A percentile compares a stretch with the other conserved stretches of the same genome.
Evolutionary conservation across 306 rosid genomes (phyloP).

Genomic region (peach (Prunus persica)): Prunus_persica_NCBIv2 NC_034012.1:8935001-8935500

Average conservation of each 20-base stretch:
- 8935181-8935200: background rate
- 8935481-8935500: too few relatives aligned
- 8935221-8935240: background rate
- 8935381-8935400: background rate
- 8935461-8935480: too few relatives aligned
- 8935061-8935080: background rate
- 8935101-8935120: too few relatives aligned
- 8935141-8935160: background rate
- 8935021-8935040: conserved; percentile 1
- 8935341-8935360: background rate
- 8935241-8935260: background rate
- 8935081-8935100: background rate
- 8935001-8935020: background rate
- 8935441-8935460: too few relatives aligned
- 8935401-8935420: background rate
- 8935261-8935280: background rate
- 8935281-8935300: background rate
- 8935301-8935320: background rate
- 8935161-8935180: background rate
- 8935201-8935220: background rate
- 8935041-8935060: background rate
- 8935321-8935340: background rate
- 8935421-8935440: too few relatives aligned
- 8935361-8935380: background rate
- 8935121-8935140: background rate